Percentiles rank a stretch among this genome's conserved stretches.
These are phyloP conservation scores for Cercospora sesami DNA, from an alignment of 2,329 filamentous ascomycete species.

Conservation along the genomic window DNA sequence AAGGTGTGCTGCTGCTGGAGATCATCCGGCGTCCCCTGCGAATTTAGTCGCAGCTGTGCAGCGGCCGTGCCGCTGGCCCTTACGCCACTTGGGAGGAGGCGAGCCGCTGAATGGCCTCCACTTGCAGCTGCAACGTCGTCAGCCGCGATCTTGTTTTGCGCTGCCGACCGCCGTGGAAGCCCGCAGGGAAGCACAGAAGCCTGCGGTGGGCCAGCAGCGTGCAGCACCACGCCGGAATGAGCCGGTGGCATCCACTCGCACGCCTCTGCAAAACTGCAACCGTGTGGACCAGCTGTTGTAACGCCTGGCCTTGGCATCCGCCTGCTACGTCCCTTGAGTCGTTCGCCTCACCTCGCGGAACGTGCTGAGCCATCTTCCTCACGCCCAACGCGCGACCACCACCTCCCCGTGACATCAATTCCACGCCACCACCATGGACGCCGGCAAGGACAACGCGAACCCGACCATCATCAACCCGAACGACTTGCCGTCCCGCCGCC, in stretches of 20 bases:
- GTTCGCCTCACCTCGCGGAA: background rate
- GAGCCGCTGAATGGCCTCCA: slow-evolving; percentile 7
- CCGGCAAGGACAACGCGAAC: slow-evolving; percentile 72
- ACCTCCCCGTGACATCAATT: background rate
- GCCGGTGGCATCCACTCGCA: background rate
- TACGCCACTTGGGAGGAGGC: background rate
- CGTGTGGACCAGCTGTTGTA: background rate
- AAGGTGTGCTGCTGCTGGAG: background rate
- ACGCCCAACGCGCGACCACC: no score
- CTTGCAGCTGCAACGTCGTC: slow-evolving; percentile 11
- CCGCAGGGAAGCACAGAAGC: no score
- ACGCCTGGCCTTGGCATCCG: background rate
- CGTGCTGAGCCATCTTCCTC: background rate
- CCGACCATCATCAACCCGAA: slow-evolving; percentile 86
- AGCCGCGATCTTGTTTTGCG: background rate
- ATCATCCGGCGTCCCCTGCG: slow-evolving; percentile 11
- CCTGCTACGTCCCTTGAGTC: background rate
- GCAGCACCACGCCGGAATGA: background rate
- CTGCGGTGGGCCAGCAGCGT: no score
- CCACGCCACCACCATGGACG: slow-evolving; percentile 36
- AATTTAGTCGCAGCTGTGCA: background rate
- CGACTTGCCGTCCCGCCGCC: slow-evolving; percentile 79
- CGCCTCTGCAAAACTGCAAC: background rate
- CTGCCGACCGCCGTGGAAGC: no score
- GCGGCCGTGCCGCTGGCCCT: background rate